Conservation (phyloP, 2,329 filamentous ascomycete species). For the Akanthomyces lecanii region DNA sequence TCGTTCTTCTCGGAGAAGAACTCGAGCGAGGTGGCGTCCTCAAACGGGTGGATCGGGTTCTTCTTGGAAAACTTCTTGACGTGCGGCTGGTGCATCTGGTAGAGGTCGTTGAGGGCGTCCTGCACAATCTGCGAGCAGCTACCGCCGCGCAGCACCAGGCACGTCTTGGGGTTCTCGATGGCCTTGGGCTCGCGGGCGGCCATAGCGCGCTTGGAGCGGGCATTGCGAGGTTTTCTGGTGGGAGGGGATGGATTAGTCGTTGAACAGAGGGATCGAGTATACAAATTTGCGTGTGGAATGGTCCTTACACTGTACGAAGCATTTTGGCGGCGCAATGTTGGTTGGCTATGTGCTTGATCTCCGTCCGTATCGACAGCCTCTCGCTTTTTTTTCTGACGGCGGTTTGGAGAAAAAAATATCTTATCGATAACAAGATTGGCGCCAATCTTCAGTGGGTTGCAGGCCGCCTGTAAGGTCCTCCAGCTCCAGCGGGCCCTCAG, state of each 20-base stretch:
- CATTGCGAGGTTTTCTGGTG: conserved; percentile 58
- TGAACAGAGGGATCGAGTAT: neutral
- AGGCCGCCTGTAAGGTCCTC: neutral
- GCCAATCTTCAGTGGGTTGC: neutral
- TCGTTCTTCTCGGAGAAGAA: conserved; percentile 98
- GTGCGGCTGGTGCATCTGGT: conserved; percentile 77
- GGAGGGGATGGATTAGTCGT: neutral
- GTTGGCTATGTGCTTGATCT: conserved; percentile 17
- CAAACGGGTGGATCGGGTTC: conserved; percentile 92
- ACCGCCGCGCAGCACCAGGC: conserved; percentile 84
- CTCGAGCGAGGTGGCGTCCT: conserved; percentile 80
- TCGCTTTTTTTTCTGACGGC: neutral
- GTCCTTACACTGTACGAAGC: conserved; percentile 46
- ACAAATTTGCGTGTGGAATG: neutral
- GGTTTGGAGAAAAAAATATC: conserved; percentile 24
- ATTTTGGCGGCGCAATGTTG: conserved; percentile 29
- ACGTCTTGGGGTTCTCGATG: conserved; percentile 84
- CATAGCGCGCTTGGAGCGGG: conserved; percentile 90
- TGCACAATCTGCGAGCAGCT: conserved; percentile 78
- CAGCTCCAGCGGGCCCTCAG: neutral
- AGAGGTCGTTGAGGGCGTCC: conserved; percentile 79
- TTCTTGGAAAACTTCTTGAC: conserved; percentile 95
- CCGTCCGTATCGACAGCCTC: neutral
- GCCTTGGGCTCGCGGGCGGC: conserved; percentile 89
- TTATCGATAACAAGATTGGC: conserved; percentile 33